Evolutionary conservation across 164 flowering plant genomes (phyloP), one percentile per base, ranked within the genome.

Genomic region (Aristolochia contorta): DNA sequence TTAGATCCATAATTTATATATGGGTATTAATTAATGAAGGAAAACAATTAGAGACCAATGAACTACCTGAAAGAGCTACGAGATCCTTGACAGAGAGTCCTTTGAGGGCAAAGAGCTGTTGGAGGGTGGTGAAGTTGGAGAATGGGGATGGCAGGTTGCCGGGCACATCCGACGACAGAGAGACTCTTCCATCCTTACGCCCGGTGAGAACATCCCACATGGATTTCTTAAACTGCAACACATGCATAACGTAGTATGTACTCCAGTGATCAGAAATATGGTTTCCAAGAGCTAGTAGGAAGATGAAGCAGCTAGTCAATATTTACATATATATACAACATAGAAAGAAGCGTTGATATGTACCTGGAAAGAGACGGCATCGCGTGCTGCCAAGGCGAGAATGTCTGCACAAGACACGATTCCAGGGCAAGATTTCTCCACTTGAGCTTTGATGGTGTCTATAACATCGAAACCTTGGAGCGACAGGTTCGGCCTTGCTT

Each of bases 61-160:
- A 5, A 12, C 7, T n/a, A 79, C 85, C 81, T 68, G 82, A 79
- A 20, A 81, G 58, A 7, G 58, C 75, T 15, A 83, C 91, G 16
- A 83, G 87, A 13, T 87, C 85, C 9, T 54, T 57, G 4, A 77
- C 47, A 2, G 53, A 59, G 23, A 84, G 47, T 70, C 54, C 59
- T 48, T 80, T 83, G 32, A 6, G 54, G 1, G 71, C 68, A 57
- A 84, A 87, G 8, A 22, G 4, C 23, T 65, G 56, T 25, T 59
- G 10, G 12, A 84, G 83, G 14, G 73, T 48, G 27, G 64, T 60
- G 76, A 83, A 72, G 59, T 70, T 47, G 41, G 71, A 57, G 45
- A 64, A 57, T 20, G 77, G 74, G 16, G 69, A 60, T 16, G 77
- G 74, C 13, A 74, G n/a, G 62, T 71, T 65, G n/a, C 19, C 46